phyloP scores from a whole-genome alignment of 176 grass and related monocot genomes.

The Eragrostis nindensis region DNA sequence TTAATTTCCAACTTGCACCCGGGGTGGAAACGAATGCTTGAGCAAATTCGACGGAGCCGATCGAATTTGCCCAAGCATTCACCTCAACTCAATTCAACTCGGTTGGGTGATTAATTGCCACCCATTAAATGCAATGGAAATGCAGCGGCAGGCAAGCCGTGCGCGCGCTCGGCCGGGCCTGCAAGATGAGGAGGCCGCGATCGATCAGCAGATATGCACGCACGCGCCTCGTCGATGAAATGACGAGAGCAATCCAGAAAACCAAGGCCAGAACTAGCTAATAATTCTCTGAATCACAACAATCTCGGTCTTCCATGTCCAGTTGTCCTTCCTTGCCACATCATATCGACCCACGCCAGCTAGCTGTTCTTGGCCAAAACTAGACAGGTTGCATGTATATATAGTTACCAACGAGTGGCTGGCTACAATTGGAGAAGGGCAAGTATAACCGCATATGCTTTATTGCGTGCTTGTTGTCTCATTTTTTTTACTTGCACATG shows the following conservation, averaged over 20 bases:
- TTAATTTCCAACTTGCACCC: neutral
- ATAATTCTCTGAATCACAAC: neutral
- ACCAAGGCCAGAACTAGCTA: neutral
- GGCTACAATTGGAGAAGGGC: neutral
- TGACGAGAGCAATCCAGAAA: neutral
- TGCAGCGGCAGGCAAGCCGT: neutral
- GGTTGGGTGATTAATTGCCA: neutral
- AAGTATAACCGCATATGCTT: neutral
- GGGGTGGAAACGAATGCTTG: slow-evolving; percentile 32
- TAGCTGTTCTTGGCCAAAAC: slow-evolving; percentile 14
- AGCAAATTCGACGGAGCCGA: slow-evolving; percentile 32
- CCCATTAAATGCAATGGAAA: neutral
- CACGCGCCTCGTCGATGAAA: neutral
- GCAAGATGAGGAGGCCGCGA: neutral
- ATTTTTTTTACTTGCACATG: too few species aligned
- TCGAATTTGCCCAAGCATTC: slow-evolving; percentile 53
- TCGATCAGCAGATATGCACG: neutral
- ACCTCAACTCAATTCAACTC: neutral
- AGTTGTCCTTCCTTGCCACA: neutral
- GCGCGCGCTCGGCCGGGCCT: neutral
- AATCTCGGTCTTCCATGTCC: neutral
- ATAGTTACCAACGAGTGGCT: neutral
- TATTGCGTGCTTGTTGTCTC: neutral
- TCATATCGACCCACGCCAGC: neutral
- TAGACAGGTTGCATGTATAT: neutral